Evolutionary conservation across 2,329 filamentous ascomycete genomes (phyloP), one percentile per base, ranked within the genome.

Genomic region (Diplodia sapinea): DNA sequence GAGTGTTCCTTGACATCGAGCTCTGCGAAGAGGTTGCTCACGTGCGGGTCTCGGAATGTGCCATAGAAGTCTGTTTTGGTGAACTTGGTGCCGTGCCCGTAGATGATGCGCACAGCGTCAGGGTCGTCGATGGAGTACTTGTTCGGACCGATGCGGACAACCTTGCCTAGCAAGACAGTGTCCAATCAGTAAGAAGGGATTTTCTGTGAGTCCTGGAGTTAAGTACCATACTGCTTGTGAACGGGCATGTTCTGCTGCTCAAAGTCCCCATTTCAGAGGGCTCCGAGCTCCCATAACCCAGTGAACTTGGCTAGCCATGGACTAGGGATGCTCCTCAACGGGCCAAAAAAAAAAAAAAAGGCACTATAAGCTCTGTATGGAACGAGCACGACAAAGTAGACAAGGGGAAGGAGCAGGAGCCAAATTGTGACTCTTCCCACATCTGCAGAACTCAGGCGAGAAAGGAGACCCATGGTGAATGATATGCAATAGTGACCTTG

Each of bases 11-110:
- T 59, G 12, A 59, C 23, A 23, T 59, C 56, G 13, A 47, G 38
- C 17, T 59, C 56, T 7, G 56, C 56, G 29, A 59, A 59, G 12
- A 59, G 23, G 38, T 59, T 59, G 38, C 17, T 47, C 17, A 38
- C 4, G 2, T 47, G 38, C 20, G 59, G 59, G 13, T 17, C 47
- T 7, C 59, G 11, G 59, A 50, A 50, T 3, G 43, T 5, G 6
- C n/a, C 8, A 17, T 88, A 88, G 68, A 79, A 82, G 0, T 73
- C 70, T 0, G 83, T 79, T 71, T 88, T 88, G 0, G 76, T 73
- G 66, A 88, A 87, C 1, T 59, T 59, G 11, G 85, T 85, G 40
- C 59, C 59, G 23, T 63, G 73, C 54, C 72, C 73, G 59, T 77
- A 74, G 20, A 77, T 77, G 38, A 73, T 72, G 38, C 73, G 73